These are phyloP conservation scores for Pseudozyma thailandica DNA, from an alignment of 1,284 basidiomycete species.

Conservation along the genomic window DNA sequence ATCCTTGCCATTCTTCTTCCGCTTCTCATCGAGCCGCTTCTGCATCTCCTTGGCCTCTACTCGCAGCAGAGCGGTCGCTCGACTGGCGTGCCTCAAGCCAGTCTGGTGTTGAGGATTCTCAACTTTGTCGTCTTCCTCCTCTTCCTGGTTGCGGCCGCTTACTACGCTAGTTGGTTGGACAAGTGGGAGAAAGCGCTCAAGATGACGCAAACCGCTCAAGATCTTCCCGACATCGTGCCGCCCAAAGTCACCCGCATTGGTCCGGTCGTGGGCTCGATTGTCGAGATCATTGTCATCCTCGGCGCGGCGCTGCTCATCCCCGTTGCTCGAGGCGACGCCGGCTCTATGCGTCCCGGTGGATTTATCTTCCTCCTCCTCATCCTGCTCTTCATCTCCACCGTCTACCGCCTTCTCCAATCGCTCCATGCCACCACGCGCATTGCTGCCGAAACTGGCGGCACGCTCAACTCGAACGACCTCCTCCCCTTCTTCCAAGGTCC, in stretches of 20 bases:
- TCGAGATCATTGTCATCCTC: slow-evolving; percentile 46
- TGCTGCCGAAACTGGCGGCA: slow-evolving; percentile 30
- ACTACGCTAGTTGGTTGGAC: slow-evolving; percentile 40
- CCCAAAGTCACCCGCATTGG: slow-evolving; percentile 41
- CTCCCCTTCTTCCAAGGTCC: slow-evolving; percentile 50
- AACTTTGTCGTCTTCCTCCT: slow-evolving; percentile 54
- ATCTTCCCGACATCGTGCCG: slow-evolving; percentile 30
- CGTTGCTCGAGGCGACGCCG: slow-evolving; percentile 44
- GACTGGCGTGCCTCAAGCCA: slow-evolving; percentile 44
- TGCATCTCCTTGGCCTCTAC: slow-evolving; percentile 46
- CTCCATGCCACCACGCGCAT: slow-evolving; percentile 47
- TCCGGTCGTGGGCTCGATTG: slow-evolving; percentile 35
- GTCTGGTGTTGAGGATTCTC: slow-evolving; percentile 37
- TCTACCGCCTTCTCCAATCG: slow-evolving; percentile 42
- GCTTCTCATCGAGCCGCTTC: slow-evolving; percentile 45
- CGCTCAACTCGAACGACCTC: slow-evolving; percentile 23
- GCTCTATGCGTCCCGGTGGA: slow-evolving; percentile 36
- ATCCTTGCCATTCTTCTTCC: slow-evolving; percentile 43
- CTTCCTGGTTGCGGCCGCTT: slow-evolving; percentile 42
- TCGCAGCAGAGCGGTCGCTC: slow-evolving; percentile 29
- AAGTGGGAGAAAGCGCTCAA: slow-evolving; percentile 44
- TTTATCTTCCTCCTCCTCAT: slow-evolving; percentile 51
- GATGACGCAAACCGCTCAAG: slow-evolving; percentile 37
- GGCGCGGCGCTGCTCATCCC: slow-evolving; percentile 50
- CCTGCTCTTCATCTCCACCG: slow-evolving; percentile 42